Evolutionary conservation across 495 filamentous ascomycete species (phyloP).

Genomic region (Penicillium parvum): DNA sequence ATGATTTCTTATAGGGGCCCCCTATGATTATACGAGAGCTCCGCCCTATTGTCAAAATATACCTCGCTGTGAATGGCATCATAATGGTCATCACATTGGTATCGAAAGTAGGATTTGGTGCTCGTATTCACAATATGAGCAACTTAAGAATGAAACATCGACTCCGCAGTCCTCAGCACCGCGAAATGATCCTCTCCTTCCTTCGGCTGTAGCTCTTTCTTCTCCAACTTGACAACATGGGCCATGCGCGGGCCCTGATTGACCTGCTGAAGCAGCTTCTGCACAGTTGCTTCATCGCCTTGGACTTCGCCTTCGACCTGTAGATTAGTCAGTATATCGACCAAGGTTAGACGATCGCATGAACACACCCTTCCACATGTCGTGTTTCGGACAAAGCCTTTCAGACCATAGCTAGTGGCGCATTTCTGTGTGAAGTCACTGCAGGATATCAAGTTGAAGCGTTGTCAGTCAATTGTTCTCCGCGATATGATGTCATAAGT

Average conservation of each 20-base stretch:
- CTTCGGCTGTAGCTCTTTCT: slow-evolving; percentile 54
- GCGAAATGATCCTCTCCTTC: slow-evolving; percentile 63
- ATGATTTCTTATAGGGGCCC: no score
- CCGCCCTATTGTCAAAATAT: no score
- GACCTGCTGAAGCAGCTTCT: slow-evolving; percentile 70
- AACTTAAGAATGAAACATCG: slow-evolving; percentile 20
- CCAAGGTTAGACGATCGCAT: not conserved
- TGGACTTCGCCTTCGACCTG: slow-evolving; percentile 92
- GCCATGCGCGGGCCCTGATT: slow-evolving; percentile 66
- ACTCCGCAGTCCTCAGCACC: slow-evolving; percentile 38
- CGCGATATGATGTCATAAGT: slow-evolving; percentile 19
- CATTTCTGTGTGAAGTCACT: slow-evolving; percentile 70
- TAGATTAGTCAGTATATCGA: not conserved
- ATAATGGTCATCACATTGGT: no score
- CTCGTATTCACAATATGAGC: no score
- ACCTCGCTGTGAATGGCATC: no score
- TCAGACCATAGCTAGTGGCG: slow-evolving; percentile 60
- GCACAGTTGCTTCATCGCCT: slow-evolving; percentile 58
- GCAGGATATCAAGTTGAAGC: not conserved
- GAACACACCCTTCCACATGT: slow-evolving; percentile 58
- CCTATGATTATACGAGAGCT: no score
- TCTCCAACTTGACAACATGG: slow-evolving; percentile 68
- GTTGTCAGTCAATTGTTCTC: slow-evolving; percentile 1
- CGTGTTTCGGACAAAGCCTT: slow-evolving; percentile 77
- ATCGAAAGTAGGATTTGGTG: no score